Evolutionary conservation across 176 grass and related monocot genomes (phyloP).

Genomic region (Stipa capillata): DNA sequence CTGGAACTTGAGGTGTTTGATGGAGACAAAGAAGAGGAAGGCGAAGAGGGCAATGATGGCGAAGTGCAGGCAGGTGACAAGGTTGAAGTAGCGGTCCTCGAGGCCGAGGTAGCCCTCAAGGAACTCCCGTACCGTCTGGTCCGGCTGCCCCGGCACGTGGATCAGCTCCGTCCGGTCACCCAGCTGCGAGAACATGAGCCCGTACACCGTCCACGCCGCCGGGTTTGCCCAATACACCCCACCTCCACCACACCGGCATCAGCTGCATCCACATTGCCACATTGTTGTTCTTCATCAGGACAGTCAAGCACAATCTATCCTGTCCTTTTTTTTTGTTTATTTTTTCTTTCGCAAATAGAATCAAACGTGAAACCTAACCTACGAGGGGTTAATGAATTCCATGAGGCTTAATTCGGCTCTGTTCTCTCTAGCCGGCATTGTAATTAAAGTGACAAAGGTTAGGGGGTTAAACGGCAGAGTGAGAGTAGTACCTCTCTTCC

Average conservation of each 20-base stretch:
- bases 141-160: constrained; percentile 18
- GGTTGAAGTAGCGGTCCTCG: constrained; percentile 23
- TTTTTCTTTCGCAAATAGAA: not conserved
- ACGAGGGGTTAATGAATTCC: not conserved
- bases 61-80: constrained; percentile 41
- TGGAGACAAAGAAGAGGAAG: constrained; percentile 48
- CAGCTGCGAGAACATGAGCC: constrained; percentile 55
- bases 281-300: constrained; percentile 1
- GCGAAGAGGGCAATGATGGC: constrained; percentile 39
- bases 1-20: constrained; percentile 62
- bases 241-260: constrained; percentile 63
- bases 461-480: not conserved
- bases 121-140: constrained; percentile 37
- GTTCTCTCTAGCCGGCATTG: not conserved
- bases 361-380: not conserved
- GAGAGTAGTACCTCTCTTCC: constrained; percentile 41
- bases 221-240: constrained; percentile 57
- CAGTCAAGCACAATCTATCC: not conserved
- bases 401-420: not conserved
- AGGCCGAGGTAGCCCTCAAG: constrained; percentile 49
- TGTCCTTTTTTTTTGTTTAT: not conserved
- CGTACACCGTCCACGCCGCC: constrained; percentile 54
- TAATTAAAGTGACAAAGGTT: not conserved
- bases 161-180: constrained; percentile 30
- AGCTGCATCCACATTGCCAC: constrained; percentile 24